phyloP scores from a whole-genome alignment of 805 yeast species.

The Brettanomyces custersianus region DNA sequence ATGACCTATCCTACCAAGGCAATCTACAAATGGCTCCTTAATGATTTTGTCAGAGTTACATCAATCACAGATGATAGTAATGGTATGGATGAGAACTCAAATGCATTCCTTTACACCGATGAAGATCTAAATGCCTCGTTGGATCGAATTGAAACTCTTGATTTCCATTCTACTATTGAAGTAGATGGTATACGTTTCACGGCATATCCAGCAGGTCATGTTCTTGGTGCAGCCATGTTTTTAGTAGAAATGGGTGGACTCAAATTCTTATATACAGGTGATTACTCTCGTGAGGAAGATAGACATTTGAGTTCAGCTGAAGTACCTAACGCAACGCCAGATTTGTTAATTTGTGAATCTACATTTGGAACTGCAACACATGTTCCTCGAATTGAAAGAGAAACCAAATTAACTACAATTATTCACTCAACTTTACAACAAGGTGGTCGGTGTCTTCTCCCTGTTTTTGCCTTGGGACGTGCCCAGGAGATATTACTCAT shows the following conservation, averaged over 20 bases:
- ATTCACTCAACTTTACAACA: constrained; percentile 76
- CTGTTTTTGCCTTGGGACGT: constrained; percentile 93
- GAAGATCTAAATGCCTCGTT: constrained; percentile 84
- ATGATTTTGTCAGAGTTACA: constrained; percentile 91
- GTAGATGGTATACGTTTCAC: constrained; percentile 92
- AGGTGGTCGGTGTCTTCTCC: constrained; percentile 88
- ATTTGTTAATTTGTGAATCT: constrained; percentile 85
- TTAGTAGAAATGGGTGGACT: constrained; percentile 91
- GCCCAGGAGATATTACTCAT: constrained; percentile 90
- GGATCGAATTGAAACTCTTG: constrained; percentile 86
- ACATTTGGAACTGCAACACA: constrained; percentile 98
- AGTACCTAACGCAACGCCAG: constrained; percentile 81
- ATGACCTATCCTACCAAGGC: constrained; percentile 99
- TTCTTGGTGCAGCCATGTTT: constrained; percentile 97
- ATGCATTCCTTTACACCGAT: constrained; percentile 61
- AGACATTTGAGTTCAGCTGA: constrained; percentile 94
- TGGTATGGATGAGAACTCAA: constrained; percentile 33
- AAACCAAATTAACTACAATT: constrained; percentile 65
- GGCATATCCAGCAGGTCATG: constrained; percentile 99
- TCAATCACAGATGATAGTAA: constrained; percentile 37
- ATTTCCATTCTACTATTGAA: constrained; percentile 91
- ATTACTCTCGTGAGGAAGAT: constrained; percentile 91
- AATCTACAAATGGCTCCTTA: constrained; percentile 87
- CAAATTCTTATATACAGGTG: constrained; percentile 88
- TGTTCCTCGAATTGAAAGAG: constrained; percentile 83